phyloP scores from a whole-genome alignment of 192 early-diverging fungal species.

The Phycomyces blakesleeanus region DNA sequence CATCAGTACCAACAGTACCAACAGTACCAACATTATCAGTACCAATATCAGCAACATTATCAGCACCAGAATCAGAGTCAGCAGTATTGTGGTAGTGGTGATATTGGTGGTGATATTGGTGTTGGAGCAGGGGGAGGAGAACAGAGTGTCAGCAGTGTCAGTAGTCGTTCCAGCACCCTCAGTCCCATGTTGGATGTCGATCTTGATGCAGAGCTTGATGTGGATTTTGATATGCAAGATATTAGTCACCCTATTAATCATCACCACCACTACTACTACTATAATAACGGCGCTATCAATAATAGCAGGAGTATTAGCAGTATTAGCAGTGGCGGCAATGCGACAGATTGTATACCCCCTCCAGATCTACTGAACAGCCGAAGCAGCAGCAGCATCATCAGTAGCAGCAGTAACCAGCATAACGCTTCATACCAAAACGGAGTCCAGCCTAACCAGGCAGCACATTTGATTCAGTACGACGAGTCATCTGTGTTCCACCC shows the following conservation, averaged over 20 bases:
- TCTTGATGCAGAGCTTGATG: slow-evolving; percentile 1
- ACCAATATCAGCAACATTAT: no score
- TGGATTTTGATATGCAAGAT: slow-evolving; percentile 16
- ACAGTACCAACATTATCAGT: no score
- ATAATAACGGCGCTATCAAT: neutral
- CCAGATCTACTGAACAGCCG: no score
- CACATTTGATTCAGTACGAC: no score
- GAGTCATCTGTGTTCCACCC: no score
- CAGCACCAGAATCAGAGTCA: neutral
- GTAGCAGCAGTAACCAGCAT: no score
- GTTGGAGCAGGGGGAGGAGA: neutral
- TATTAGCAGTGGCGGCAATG: no score
- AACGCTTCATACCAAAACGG: no score
- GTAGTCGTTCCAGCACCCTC: slow-evolving; percentile 17
- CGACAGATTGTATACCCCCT: no score
- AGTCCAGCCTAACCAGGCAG: no score
- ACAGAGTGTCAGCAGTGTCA: neutral
- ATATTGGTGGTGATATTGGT: neutral
- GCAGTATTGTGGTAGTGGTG: slow-evolving; percentile 1
- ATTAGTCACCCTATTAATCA: neutral
- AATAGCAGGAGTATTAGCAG: neutral
- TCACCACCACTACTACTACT: neutral
- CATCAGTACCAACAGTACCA: slow-evolving; percentile 9
- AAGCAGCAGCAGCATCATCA: no score
- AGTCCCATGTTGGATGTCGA: slow-evolving; percentile 18